Conservation (phyloP, 2,329 filamentous ascomycete genomes). For the Colletotrichum euphorbiae region DNA sequence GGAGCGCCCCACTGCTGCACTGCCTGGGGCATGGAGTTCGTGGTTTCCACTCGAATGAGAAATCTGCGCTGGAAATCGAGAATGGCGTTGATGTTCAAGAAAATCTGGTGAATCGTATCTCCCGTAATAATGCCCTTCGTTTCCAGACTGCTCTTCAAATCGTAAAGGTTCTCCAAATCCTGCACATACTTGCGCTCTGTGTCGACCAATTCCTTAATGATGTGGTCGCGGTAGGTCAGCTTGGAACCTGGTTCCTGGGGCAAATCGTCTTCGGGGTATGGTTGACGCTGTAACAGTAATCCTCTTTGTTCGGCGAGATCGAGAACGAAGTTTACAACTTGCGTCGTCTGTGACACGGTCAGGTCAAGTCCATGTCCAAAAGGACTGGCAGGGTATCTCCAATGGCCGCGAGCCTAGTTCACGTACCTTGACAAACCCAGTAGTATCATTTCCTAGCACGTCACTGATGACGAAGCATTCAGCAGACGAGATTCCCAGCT, state of each 20-base stretch:
- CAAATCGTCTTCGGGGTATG: slow-evolving; percentile 66
- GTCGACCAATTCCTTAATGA: slow-evolving; percentile 90
- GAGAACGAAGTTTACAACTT: slow-evolving; percentile 91
- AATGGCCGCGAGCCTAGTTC: background rate
- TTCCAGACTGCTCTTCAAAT: slow-evolving; percentile 89
- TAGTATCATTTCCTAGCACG: slow-evolving; percentile 93
- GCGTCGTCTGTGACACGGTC: slow-evolving; percentile 71
- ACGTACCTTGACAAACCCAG: slow-evolving; percentile 91
- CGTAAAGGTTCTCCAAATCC: slow-evolving; percentile 92
- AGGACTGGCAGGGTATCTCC: background rate
- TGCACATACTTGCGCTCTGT: slow-evolving; percentile 98
- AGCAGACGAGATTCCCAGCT: slow-evolving; percentile 80
- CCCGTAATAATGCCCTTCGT: slow-evolving; percentile 89
- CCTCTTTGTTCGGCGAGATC: slow-evolving; percentile 86
- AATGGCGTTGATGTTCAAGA: slow-evolving; percentile 94
- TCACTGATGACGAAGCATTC: slow-evolving; percentile 95
- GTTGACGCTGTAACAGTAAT: slow-evolving; percentile 72
- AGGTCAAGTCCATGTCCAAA: background rate
- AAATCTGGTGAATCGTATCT: slow-evolving; percentile 93
- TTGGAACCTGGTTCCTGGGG: slow-evolving; percentile 70
- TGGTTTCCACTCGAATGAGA: slow-evolving; percentile 94
- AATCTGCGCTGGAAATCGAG: slow-evolving; percentile 96
- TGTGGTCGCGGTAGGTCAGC: slow-evolving; percentile 83
- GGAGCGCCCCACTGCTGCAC: slow-evolving; percentile 95
- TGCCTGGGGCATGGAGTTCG: slow-evolving; percentile 81